Evolutionary conservation across 352 stramenopile species (phyloP).

Genomic region (Globisporangium takayamanum): DNA sequence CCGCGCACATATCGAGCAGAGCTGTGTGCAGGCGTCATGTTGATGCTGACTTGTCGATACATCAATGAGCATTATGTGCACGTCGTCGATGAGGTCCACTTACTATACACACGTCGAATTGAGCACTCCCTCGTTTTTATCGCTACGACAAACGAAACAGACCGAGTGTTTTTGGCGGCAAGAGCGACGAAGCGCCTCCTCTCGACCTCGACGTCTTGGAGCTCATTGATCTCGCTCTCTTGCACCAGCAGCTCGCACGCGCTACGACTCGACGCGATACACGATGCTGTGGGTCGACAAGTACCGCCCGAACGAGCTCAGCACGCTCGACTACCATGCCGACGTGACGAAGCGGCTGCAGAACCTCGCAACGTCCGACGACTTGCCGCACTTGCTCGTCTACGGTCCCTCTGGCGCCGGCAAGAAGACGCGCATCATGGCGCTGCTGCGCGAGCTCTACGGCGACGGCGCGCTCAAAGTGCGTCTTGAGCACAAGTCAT

Average conservation of each 20-base stretch:
- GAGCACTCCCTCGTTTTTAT: not conserved
- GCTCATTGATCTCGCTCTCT: not conserved
- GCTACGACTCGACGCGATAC: not conserved
- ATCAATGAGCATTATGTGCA: too few species aligned
- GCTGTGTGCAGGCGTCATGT: too few species aligned
- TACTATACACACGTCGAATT: too few species aligned
- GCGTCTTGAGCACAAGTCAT: slow-evolving; percentile 86
- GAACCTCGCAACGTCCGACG: slow-evolving; percentile 71
- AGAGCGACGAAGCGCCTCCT: not conserved
- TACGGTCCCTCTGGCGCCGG: slow-evolving; percentile 96
- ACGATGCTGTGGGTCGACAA: slow-evolving; percentile 99
- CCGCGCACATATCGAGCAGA: too few species aligned
- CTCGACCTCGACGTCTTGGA: not conserved
- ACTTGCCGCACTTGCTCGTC: slow-evolving; percentile 96
- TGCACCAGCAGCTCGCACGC: not conserved
- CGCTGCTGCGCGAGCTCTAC: slow-evolving; percentile 94
- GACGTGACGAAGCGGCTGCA: slow-evolving; percentile 89
- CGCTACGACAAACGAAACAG: not conserved
- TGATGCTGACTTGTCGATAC: too few species aligned
- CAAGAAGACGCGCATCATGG: slow-evolving; percentile 98
- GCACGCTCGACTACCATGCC: slow-evolving; percentile 91
- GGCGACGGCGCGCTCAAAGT: slow-evolving; percentile 91
- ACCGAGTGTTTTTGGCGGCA: not conserved
- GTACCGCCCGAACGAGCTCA: slow-evolving; percentile 91
- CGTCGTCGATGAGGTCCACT: too few species aligned